Conservation (phyloP, 345 rosid genomes). For the Cardamine occulta region DNA sequence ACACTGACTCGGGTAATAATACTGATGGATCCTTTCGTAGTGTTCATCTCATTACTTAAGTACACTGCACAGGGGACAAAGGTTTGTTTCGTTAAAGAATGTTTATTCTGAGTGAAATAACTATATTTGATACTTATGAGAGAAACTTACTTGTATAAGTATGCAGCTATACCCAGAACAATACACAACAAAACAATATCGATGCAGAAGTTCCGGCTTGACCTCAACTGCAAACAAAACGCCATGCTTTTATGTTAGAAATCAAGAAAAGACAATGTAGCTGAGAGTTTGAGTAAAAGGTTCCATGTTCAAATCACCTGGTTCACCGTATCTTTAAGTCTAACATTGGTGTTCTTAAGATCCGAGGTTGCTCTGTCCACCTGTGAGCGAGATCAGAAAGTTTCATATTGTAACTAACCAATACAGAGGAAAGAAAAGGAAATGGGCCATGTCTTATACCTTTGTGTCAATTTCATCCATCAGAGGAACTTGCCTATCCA, state of each 20-base stretch:
- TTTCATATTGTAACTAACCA: slow-evolving; percentile 19
- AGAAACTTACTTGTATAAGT: slow-evolving; percentile 90
- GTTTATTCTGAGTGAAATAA: slow-evolving; percentile 13
- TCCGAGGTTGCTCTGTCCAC: slow-evolving; percentile 95
- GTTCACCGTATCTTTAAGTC: slow-evolving; percentile 92
- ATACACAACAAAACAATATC: slow-evolving; percentile 87
- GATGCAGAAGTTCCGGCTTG: slow-evolving; percentile 97
- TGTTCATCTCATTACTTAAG: slow-evolving; percentile 59
- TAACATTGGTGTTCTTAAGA: slow-evolving; percentile 94
- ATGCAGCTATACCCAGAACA: slow-evolving; percentile 97
- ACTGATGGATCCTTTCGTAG: slow-evolving; percentile 20
- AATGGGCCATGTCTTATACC: slow-evolving; percentile 45
- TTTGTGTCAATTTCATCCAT: slow-evolving; percentile 98
- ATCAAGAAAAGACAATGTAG: slow-evolving; percentile 14
- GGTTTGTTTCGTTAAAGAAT: slow-evolving; percentile 15
- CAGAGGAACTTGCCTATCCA: slow-evolving; percentile 96
- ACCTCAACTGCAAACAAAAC: slow-evolving; percentile 75
- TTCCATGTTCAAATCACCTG: slow-evolving; percentile 61
- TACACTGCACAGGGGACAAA: slow-evolving; percentile 55
- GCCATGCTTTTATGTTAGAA: slow-evolving; percentile 24
- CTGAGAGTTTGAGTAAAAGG: slow-evolving; percentile 14
- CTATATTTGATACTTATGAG: slow-evolving; percentile 1
- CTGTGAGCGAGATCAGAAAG: slow-evolving; percentile 45
- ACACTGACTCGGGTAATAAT: slow-evolving; percentile 23
- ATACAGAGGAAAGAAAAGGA: slow-evolving; percentile 21